phyloP scores from a whole-genome alignment of 345 rosid genomes.

The Brassica incana region DNA sequence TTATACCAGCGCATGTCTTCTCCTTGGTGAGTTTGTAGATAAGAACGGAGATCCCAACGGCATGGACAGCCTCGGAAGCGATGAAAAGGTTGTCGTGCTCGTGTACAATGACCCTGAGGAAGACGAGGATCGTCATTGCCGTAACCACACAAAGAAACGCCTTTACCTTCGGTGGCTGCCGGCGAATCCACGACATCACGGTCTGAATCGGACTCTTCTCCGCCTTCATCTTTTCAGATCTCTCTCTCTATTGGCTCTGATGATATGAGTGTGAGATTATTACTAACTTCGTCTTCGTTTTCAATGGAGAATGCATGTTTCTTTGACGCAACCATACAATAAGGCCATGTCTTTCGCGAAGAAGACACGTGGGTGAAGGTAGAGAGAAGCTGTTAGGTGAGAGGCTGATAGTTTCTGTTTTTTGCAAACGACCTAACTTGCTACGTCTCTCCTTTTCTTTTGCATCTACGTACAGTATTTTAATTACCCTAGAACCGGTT shows the following conservation, averaged over 20 bases:
- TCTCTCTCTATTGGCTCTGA: background rate
- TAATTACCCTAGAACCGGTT: conserved; percentile 22
- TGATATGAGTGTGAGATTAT: conserved; percentile 8
- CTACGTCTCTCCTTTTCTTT: background rate
- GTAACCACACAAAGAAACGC: conserved; percentile 56
- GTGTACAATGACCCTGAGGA: conserved; percentile 70
- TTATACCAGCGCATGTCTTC: conserved; percentile 69
- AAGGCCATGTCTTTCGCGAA: conserved; percentile 33
- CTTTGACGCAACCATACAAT: conserved; percentile 24
- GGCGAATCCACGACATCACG: conserved; percentile 66
- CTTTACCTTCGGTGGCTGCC: conserved; percentile 81
- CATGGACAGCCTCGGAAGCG: conserved; percentile 84
- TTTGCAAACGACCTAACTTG: background rate
- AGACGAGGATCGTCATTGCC: conserved; percentile 60
- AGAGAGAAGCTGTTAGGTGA: conserved; percentile 24
- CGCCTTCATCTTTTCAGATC: conserved; percentile 46
- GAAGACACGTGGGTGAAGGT: conserved; percentile 38
- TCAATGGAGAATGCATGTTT: background rate
- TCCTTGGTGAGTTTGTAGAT: conserved; percentile 87
- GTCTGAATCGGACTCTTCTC: conserved; percentile 61
- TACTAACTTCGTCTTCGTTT: conserved; percentile 39
- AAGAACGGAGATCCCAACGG: conserved; percentile 75
- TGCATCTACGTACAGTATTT: background rate
- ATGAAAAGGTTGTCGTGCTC: conserved; percentile 91
- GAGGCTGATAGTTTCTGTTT: conserved; percentile 28